Evolutionary conservation across 768 basidiomycete genomes (phyloP), one percentile per base, ranked within the genome.

Genomic region (Termitomyces bulborhizus): DNA sequence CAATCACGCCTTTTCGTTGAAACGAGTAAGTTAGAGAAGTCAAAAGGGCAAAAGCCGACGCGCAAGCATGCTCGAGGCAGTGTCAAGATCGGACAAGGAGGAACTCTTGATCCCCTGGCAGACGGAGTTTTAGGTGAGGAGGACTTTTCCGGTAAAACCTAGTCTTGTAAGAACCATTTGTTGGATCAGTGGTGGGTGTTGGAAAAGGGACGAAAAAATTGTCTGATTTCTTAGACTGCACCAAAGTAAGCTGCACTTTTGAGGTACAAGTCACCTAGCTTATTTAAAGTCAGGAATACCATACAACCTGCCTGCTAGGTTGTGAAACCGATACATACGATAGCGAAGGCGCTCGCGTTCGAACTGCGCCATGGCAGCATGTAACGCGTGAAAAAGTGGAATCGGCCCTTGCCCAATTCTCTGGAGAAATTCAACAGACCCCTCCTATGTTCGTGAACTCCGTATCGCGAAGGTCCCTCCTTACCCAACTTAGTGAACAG

Each of bases 271-370:
- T 40, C 29, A 61, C 39, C 2, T 29, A 16, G 11, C 51, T 48
- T 46, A 55, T 37, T 32, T 42, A 27, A 6, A 37, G 16, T 36
- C 57, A 97, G 94, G 93, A 96, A 76, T 98, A 98, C 66, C 79
- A 79, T 51, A 89, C 93, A 18, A 96, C 90, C 2, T 94, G 90
- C 61, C 69, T 99, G 8, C 79, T 99, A 4, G 97, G 97, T 6
- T 93, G 90, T 67, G 89, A 96, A 67, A 98, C 97, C 1, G 95
- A 98, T 64, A 83, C 88, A 3, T 97, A 94, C 69, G 97, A 99
- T 65, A 86, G 88, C 57, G 85, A 98, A 64, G 97, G 97, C 13
- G 78, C 84, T 26, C 77, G 86, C 43, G 86, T 97, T 29, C 81
- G 86, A 39, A 76, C 80, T 18, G 88, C 88, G 21, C 82, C 86